Evolutionary conservation across 164 flowering plant genomes (phyloP).

Genomic region (Magnolia kwangsiensis): DNA sequence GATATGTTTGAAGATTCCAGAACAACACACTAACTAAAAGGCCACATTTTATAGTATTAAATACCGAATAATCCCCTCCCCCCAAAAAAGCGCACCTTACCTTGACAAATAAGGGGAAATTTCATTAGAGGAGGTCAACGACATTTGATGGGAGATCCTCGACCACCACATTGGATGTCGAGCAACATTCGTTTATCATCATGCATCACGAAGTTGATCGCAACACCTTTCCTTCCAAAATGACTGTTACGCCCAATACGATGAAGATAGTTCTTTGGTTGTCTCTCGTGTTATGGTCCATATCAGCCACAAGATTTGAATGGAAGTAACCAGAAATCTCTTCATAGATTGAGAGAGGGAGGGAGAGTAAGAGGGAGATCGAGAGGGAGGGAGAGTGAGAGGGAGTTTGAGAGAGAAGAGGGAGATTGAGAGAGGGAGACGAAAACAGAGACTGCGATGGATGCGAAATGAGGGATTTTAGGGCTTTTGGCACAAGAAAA

Average conservation of each 20-base stretch:
- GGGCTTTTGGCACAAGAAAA: too few relatives aligned
- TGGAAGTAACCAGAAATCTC: too few relatives aligned
- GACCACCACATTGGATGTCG: slow-evolving; percentile 69
- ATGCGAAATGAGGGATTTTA: too few relatives aligned
- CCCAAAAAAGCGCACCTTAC: not conserved
- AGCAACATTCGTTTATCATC: slow-evolving; percentile 79
- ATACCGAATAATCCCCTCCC: too few relatives aligned
- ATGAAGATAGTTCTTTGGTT: slow-evolving; percentile 85
- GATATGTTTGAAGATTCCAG: not conserved
- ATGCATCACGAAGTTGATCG: slow-evolving; percentile 73
- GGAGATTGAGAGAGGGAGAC: too few relatives aligned
- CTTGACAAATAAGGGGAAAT: not conserved
- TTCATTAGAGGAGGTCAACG: slow-evolving; percentile 66
- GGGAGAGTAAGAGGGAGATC: too few relatives aligned
- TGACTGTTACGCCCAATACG: slow-evolving; percentile 88
- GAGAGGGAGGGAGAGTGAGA: too few relatives aligned
- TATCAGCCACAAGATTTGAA: too few relatives aligned
- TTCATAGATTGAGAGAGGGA: too few relatives aligned
- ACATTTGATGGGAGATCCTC: slow-evolving; percentile 78
- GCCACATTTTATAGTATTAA: not conserved
- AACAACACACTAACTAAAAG: not conserved
- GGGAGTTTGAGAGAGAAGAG: too few relatives aligned
- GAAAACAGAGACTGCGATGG: too few relatives aligned
- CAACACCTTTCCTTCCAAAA: slow-evolving; percentile 87
- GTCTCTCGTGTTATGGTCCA: too few relatives aligned